Conservation (phyloP, 108 stramenopile species). For the Conticribra weissflogii region DNA sequence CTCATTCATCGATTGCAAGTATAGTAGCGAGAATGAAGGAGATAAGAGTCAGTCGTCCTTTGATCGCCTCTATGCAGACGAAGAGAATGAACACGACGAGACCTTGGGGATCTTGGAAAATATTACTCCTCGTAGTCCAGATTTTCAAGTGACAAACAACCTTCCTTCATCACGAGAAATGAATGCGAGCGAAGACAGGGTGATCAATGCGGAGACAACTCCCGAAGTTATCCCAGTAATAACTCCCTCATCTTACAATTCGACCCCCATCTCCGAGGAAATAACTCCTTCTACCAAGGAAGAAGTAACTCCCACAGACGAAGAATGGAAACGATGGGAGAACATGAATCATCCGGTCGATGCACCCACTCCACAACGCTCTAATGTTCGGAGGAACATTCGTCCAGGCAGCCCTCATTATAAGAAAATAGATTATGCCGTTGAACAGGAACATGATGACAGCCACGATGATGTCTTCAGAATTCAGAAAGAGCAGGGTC, state of each 20-base stretch:
- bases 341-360: neutral
- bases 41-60: neutral
- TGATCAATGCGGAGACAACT: neutral
- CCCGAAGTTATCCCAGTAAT: neutral
- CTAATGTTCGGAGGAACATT: neutral
- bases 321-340: neutral
- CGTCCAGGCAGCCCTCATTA: no score
- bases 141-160: neutral
- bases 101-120: neutral
- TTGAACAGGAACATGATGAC: neutral
- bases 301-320: neutral
- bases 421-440: no score
- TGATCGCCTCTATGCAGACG: conserved; percentile 21
- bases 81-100: neutral
- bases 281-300: no score
- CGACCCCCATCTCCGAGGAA: no score
- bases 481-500: neutral
- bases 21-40: neutral
- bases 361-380: neutral
- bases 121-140: neutral
- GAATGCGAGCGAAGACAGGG: neutral
- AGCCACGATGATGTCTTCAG: neutral
- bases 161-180: neutral
- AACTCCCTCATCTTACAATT: neutral
- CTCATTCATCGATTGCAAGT: neutral